A percentile compares a stretch with the other conserved stretches of the same genome.
phyloP scores from a whole-genome alignment of 805 yeast species.

The Diddensiella caesifluorescens region DNA sequence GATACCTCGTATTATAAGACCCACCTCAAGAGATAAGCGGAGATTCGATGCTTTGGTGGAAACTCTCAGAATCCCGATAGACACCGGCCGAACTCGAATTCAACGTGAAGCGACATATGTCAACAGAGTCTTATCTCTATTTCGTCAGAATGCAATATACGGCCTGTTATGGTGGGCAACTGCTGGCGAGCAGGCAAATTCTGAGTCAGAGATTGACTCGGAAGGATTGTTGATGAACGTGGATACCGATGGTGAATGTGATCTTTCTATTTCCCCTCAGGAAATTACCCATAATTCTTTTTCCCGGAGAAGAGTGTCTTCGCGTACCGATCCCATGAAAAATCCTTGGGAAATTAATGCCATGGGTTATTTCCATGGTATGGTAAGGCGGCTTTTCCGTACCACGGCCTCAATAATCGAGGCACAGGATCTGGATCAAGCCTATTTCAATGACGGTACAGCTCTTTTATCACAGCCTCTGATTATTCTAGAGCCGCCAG shows the following conservation, averaged over 20 bases:
- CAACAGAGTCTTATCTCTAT: constrained; percentile 4
- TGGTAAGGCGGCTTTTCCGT: constrained; percentile 41
- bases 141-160: constrained; percentile 13
- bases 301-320: background rate
- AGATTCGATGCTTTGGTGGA: constrained; percentile 23
- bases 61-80: constrained; percentile 12
- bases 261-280: constrained; percentile 8
- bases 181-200: constrained; percentile 57
- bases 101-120: background rate
- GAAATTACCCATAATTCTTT: too few relatives aligned
- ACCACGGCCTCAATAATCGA: constrained; percentile 36
- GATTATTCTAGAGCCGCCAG: constrained; percentile 37
- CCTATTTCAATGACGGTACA: background rate
- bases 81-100: too few relatives aligned
- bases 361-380: constrained; percentile 49
- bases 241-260: constrained; percentile 12
- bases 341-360: constrained; percentile 24
- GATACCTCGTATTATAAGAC: constrained; percentile 6
- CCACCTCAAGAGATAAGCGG: constrained; percentile 27
- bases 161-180: constrained; percentile 86
- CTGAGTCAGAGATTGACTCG: constrained; percentile 37
- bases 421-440: constrained; percentile 27
- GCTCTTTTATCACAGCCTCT: background rate
- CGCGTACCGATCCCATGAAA: constrained; percentile 22
- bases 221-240: constrained; percentile 32